Evolutionary conservation across 1,139 yeast genomes (phyloP), one percentile per base, ranked within the genome.

Genomic region (Zhuliangozyma blackwelliae): DNA sequence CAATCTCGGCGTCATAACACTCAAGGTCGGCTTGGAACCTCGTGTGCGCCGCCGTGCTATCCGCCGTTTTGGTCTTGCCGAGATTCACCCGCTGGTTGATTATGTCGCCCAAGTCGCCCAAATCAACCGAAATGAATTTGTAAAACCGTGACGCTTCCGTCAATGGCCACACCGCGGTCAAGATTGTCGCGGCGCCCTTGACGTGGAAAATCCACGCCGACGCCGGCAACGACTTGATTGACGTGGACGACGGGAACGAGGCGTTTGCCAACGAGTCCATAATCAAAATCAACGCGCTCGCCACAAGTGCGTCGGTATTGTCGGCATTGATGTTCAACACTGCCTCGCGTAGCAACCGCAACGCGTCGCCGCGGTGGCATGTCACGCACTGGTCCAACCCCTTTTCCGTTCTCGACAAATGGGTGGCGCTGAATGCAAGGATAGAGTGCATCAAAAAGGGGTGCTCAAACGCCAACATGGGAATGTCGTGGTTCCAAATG

Each of bases 191-290:
- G 0, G 97, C 96, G 19, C 97, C 97, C 51, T 94, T 86, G 10
- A 90, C 97, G 55, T 90, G 97, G 66, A 88, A 92, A 40, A 90
- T 82, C 97, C 97, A 90, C 0, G 97, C 96, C 7, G 92, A 82
- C 1, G 97, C 92, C 1, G 96, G 95, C 38, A 89, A 63, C 5
- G 87, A 76, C 47, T 79, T 79, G 4, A 75, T 74, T 5, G 72
- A 64, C 25, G 82, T 73, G 3, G 80, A 69, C 5, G 77, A 70
- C 2, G 95, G 89, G 32, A 82, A 69, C 2, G 95, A 79, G 0
- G 97, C 97, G 60, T 90, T 90, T 3, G 97, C 97, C 44, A 90
- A 66, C 0, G 97, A 85, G 56, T 90, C 97, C 84, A 90, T 84
- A 40, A 89, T 89, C 38, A 90, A 66, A 32, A 90, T 79, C 47